phyloP scores from a whole-genome alignment of 345 rosid genomes.

The Eucalyptus regnans region DNA sequence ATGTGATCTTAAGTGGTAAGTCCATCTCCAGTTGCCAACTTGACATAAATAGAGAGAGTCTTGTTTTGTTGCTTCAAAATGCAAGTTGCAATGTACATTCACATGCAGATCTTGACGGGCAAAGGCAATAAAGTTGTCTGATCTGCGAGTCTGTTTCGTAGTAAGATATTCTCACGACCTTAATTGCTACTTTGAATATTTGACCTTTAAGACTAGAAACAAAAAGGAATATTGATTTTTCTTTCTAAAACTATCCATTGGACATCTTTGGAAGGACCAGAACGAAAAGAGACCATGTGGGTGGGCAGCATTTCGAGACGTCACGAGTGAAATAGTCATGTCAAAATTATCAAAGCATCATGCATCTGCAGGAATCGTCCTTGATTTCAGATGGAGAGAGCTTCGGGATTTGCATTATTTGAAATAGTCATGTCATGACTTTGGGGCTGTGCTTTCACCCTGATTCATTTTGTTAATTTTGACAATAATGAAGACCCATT shows the following conservation, averaged over 20 bases:
- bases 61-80: neutral
- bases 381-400: neutral
- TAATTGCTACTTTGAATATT: neutral
- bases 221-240: neutral
- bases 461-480: neutral
- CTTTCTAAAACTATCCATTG: neutral
- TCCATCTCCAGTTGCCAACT: neutral
- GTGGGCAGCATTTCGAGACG: neutral
- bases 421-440: neutral
- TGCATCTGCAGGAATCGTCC: neutral
- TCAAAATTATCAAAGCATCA: neutral
- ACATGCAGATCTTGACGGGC: neutral
- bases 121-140: neutral
- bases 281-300: neutral
- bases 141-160: neutral
- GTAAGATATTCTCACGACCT: neutral
- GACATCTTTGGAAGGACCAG: neutral
- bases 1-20: neutral
- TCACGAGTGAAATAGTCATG: neutral
- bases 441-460: neutral
- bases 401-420: neutral
- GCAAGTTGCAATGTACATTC: neutral
- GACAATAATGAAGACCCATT: neutral
- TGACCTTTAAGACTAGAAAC: neutral
- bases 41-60: neutral